Conservation (phyloP, 2,329 filamentous ascomycete genomes). For the Fusarium sterilihyphosum region DNA sequence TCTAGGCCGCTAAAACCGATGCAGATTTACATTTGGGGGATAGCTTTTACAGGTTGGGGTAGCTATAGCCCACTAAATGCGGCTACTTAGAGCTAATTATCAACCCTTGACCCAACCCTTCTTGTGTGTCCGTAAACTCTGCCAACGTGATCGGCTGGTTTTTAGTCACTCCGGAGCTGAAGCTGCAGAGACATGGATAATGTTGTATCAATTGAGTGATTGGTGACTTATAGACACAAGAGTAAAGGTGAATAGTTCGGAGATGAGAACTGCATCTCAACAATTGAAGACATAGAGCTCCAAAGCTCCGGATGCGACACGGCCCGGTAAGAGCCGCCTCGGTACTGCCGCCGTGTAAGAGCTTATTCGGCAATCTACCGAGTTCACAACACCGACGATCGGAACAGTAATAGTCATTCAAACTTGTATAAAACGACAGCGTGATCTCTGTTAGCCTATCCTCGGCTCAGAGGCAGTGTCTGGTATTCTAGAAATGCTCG, state of each 20-base stretch:
- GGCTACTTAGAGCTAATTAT: slow-evolving; percentile 1
- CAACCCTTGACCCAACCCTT: background rate
- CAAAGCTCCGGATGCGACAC: background rate
- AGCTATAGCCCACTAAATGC: slow-evolving; percentile 23
- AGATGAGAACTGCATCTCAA: background rate
- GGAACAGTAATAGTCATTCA: background rate
- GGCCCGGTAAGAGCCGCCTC: slow-evolving; percentile 12
- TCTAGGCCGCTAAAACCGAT: slow-evolving; percentile 37
- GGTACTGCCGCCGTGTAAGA: background rate
- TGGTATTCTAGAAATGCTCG: background rate
- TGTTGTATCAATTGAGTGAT: background rate
- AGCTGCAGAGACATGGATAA: background rate
- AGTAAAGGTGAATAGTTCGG: too few relatives aligned
- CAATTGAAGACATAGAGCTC: background rate
- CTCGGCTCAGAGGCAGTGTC: background rate
- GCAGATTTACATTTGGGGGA: slow-evolving; percentile 14
- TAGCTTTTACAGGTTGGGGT: slow-evolving; percentile 20
- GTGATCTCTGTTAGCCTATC: background rate
- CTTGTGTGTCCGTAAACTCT: background rate
- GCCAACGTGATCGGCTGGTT: background rate
- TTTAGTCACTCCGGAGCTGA: background rate
- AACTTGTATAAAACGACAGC: background rate
- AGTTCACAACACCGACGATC: slow-evolving; percentile 1
- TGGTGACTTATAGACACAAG: background rate
- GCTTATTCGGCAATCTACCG: slow-evolving; percentile 7